A percentile compares a stretch with the other conserved stretches of the same genome.
Evolutionary conservation across 345 rosid genomes (phyloP).

Genomic region (Aegle marmelos): DNA sequence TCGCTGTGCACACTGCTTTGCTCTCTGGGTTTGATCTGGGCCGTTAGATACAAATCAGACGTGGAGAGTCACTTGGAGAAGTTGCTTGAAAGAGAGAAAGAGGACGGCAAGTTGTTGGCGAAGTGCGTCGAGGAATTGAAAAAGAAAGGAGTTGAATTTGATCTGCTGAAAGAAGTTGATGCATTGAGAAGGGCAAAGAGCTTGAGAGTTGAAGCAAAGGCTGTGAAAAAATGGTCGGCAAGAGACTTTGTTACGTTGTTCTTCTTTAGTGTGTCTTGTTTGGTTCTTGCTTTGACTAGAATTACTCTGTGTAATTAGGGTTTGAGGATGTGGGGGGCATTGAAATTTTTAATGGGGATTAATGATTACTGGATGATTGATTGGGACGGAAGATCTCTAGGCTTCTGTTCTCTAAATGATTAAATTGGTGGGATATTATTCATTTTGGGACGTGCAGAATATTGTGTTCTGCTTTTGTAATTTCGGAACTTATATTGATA

Average conservation of each 20-base stretch:
- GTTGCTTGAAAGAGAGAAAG: constrained; percentile 80
- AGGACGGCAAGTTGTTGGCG: constrained; percentile 68
- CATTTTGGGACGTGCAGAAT: constrained; percentile 27
- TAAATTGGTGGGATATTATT: background rate
- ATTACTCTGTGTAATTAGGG: constrained; percentile 61
- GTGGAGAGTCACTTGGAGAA: constrained; percentile 74
- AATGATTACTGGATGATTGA: background rate
- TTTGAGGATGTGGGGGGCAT: background rate
- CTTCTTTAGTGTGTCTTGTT: constrained; percentile 70
- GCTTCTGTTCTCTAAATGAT: background rate
- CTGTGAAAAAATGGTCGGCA: constrained; percentile 77
- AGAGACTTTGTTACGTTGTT: constrained; percentile 75
- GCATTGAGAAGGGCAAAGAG: constrained; percentile 95
- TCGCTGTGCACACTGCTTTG: constrained; percentile 63
- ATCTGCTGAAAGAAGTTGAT: constrained; percentile 90
- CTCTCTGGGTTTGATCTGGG: constrained; percentile 83
- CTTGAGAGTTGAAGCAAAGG: constrained; percentile 62
- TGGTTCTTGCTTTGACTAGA: constrained; percentile 75
- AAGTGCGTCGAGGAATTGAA: constrained; percentile 92
- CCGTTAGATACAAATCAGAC: constrained; percentile 75
- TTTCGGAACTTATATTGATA: constrained; percentile 4
- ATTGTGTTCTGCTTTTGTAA: constrained; percentile 36
- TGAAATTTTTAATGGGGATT: background rate
- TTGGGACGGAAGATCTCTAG: background rate
- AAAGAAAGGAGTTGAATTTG: constrained; percentile 87